Base-by-base conservation (phyloP, 805 yeast genomes). In the Saitoella complicata region DNA sequence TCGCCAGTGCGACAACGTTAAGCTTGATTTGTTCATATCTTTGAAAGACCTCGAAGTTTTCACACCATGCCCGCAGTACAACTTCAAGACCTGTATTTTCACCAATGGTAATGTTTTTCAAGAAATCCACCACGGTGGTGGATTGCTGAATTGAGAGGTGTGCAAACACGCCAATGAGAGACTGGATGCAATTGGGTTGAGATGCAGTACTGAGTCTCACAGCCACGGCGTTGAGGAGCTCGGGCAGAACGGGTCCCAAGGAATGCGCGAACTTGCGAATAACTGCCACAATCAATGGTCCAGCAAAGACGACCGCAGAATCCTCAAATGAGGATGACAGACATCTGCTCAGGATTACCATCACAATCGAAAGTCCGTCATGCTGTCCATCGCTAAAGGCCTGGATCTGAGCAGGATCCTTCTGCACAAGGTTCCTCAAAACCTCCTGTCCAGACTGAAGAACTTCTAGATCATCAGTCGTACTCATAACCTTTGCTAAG, bases 51-150 rank as follows among this genome's bases (percentile, higher is more conserved):
- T 83, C 88, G 60, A 84, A 87, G 2, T 84, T 72, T 30, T 73
- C 75, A 41, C 88, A 70, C 97, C 97, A 91, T 43, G 81, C 78
- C 1, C 79, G 78, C 43, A 88, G 58, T 1, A 84, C 73, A 3
- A 70, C 60, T 29, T 64, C 64, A 7, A 86, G 63, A 1, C 80
- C 78, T 30, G 67, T 54, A 4, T 36, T 46, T 1, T 41, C 49
- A 30, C 46, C 33, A 34, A 45, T 11, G 31, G 53, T 32, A 46
- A 73, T 63, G 6, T 61, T 60, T 13, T 67, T 63, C 43, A 88
- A 68, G 46, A 84, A 77, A 37, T 74, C 67, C 2, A 87, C 62
- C 35, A 84, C 76, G 11, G 76, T 76, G 6, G 59, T 59, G 0
- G 91, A 76, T 36, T 86, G 76, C 1, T 69, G 58, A 36, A 74